Percentiles rank a stretch among this genome's conserved stretches.
Conservation (phyloP, 2,329 filamentous ascomycete species). For the Aspergillus neoniger region DNA sequence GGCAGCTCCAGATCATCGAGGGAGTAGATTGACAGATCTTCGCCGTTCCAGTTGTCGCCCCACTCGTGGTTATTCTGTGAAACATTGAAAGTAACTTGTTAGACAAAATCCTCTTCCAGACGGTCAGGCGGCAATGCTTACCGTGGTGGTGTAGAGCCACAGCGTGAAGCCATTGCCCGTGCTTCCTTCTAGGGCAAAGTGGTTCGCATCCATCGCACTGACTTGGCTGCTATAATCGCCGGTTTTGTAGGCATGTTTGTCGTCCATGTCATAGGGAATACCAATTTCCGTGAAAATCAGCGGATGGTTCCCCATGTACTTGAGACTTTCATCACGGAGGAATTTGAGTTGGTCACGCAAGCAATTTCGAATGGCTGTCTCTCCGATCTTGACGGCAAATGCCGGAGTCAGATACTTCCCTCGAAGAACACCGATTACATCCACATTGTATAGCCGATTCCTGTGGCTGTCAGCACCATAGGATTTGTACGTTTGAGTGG, state of each 20-base stretch:
- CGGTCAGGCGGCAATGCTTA: conserved; percentile 37
- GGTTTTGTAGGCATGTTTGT: conserved; percentile 91
- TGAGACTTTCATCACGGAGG: conserved; percentile 81
- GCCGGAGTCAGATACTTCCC: conserved; percentile 86
- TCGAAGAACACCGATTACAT: conserved; percentile 87
- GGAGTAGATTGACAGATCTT: conserved; percentile 90
- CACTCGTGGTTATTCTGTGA: conserved; percentile 77
- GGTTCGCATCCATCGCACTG: conserved; percentile 91
- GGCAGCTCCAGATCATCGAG: conserved; percentile 70
- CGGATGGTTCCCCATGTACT: conserved; percentile 84
- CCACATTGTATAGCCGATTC: conserved; percentile 95
- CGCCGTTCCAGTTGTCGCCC: conserved; percentile 96
- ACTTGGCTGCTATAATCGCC: conserved; percentile 93
- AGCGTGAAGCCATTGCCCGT: conserved; percentile 81
- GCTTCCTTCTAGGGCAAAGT: conserved; percentile 86
- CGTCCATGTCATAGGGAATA: conserved; percentile 98
- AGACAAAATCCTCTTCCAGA: not conserved
- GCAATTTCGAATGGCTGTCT: conserved; percentile 91
- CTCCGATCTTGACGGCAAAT: conserved; percentile 89
- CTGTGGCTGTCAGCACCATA: conserved; percentile 35
- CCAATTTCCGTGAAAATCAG: conserved; percentile 93
- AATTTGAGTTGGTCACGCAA: conserved; percentile 83
- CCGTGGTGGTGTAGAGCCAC: conserved; percentile 80
- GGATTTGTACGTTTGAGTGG: not conserved
- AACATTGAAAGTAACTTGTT: not conserved